Evolutionary conservation across 208 protist species (phyloP), one percentile per base, ranked within the genome.

Genomic region (Trypanosomatidae sp.): DNA sequence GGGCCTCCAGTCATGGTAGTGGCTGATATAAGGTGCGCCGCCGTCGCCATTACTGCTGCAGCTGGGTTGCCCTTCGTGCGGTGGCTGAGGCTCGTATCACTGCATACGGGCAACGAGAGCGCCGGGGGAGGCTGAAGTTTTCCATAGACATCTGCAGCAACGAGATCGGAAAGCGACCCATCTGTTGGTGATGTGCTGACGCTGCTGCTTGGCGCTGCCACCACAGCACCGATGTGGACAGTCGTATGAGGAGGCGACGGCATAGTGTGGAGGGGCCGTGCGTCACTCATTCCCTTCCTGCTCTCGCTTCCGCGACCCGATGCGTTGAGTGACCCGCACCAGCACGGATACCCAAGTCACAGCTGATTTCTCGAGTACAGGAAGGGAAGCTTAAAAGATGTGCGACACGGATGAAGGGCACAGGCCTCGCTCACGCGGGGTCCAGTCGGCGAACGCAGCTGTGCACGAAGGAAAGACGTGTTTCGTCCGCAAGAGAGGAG

Each of bases 211-310:
- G 59, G 28, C 33, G 39, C 36, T n/a, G 39, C 6, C 15, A 17
- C 28, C 72, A 43, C 73, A 56, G 47, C 80, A 66, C 30, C 46
- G 36, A 12, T 66, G 53, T 55, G 47, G 44, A 33, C 50, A 46
- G 33, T 10, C 39, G 10, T 36, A 28, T 65, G 19, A n/a, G 39
- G 8, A 65, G 33, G 15, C 39, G 59, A 41, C 19, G 59, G 17
- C 59, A 65, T 65, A 30, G 9, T 10, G 30, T 22, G 33, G 17
- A 7, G 30, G 13, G 6, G 39, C 13, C 39, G 39, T n/a, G 19
- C 22, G 39, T 65, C 1, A 65, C 36, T 9, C 39, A 33, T 8
- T 0, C 30, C 22, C 4, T 8, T 13, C 43, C 17, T 33, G 7
- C 58, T 19, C 39, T 30, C 39, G 39, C 60, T 25, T 36, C 19